These are phyloP conservation scores for Marasmius fiardii DNA, from an alignment of 1,284 basidiomycete species.

Conservation along the genomic window DNA sequence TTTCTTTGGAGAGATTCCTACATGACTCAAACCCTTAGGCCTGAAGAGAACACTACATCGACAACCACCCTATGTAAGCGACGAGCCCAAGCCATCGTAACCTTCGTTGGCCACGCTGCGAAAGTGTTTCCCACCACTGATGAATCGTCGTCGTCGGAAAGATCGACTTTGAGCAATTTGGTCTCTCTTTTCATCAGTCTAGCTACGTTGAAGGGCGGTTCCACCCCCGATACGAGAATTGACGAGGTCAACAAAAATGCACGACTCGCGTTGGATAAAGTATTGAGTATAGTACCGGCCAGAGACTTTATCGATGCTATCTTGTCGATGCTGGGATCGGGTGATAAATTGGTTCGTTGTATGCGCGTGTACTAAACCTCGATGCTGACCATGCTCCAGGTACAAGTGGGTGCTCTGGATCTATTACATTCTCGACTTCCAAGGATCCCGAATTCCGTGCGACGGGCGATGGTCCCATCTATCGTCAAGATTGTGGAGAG, in stretches of 20 bases:
- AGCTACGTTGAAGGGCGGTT: slow-evolving; percentile 29
- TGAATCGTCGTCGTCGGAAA: slow-evolving; percentile 18
- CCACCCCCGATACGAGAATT: slow-evolving; percentile 31
- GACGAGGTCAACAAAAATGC: slow-evolving; percentile 46
- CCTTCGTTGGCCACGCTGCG: slow-evolving; percentile 53
- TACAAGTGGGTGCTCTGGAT: slow-evolving; percentile 60
- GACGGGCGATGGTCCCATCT: slow-evolving; percentile 46
- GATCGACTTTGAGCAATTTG: slow-evolving; percentile 32
- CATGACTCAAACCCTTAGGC: slow-evolving; percentile 30
- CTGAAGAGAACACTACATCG: slow-evolving; percentile 50
- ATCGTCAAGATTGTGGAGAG: slow-evolving; percentile 50
- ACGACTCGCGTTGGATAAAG: slow-evolving; percentile 42
- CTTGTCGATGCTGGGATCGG: slow-evolving; percentile 48
- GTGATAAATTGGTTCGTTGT: slow-evolving; percentile 28
- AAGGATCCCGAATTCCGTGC: slow-evolving; percentile 55
- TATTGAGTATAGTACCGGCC: slow-evolving; percentile 63
- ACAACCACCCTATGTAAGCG: slow-evolving; percentile 43
- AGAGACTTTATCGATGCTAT: slow-evolving; percentile 57
- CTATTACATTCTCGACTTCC: slow-evolving; percentile 67
- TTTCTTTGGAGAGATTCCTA: not conserved
- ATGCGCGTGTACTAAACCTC: not conserved
- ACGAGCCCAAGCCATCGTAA: slow-evolving; percentile 63
- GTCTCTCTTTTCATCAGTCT: slow-evolving; percentile 44
- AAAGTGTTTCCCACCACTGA: slow-evolving; percentile 23
- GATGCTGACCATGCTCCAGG: slow-evolving; percentile 33